phyloP scores from a whole-genome alignment of 2,329 filamentous ascomycete species.

The Nothopassalora personata region DNA sequence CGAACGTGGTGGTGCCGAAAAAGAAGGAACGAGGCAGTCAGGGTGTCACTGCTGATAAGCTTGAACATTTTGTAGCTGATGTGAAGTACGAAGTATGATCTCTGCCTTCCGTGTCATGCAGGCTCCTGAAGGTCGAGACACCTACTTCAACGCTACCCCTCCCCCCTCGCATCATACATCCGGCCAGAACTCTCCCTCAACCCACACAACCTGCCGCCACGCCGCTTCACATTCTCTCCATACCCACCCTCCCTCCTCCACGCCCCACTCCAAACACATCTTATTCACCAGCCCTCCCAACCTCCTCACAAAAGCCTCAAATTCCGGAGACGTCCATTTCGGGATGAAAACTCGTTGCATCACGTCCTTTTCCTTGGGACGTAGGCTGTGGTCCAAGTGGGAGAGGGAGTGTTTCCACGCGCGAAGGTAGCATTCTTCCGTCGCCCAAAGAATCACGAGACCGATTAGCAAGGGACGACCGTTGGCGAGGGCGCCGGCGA shows the following conservation, averaged over 20 bases:
- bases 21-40: background rate
- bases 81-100: background rate
- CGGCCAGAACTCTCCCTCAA: conserved; percentile 47
- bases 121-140: too few relatives aligned
- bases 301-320: conserved; percentile 45
- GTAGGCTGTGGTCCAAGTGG: conserved; percentile 22
- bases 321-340: conserved; percentile 47
- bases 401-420: conserved; percentile 44
- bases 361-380: conserved; percentile 37
- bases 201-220: conserved; percentile 45
- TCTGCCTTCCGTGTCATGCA: background rate
- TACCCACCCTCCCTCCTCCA: conserved; percentile 39
- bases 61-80: background rate
- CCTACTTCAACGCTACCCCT: too few relatives aligned
- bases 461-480: conserved; percentile 57
- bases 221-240: conserved; percentile 46
- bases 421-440: conserved; percentile 55
- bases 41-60: background rate
- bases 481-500: conserved; percentile 52
- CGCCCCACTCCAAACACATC: conserved; percentile 35
- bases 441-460: conserved; percentile 67
- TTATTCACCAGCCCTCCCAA: conserved; percentile 44
- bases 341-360: conserved; percentile 46
- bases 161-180: conserved; percentile 26
- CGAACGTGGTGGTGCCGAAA: background rate